Conservation (phyloP, 2,329 filamentous ascomycete species). For the Aphanocladium album region DNA sequence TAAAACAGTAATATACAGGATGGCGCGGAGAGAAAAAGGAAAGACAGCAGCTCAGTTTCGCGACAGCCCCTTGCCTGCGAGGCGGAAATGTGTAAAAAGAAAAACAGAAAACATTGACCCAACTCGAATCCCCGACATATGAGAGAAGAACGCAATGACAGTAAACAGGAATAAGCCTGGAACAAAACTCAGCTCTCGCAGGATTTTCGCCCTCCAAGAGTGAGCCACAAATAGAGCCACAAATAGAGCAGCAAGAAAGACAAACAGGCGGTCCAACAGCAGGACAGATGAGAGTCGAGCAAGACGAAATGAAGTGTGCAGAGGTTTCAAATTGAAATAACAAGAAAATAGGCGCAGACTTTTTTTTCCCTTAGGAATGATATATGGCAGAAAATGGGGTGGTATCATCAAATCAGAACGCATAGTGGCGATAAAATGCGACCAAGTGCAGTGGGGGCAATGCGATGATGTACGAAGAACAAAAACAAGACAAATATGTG, state of each 20-base stretch:
- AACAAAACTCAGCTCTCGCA: neutral
- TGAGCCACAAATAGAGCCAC: conserved; percentile 1
- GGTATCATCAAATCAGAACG: conserved; percentile 16
- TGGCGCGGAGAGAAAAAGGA: conserved; percentile 23
- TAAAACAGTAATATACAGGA: conserved; percentile 52
- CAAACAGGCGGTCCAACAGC: neutral
- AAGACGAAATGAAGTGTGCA: conserved; percentile 21
- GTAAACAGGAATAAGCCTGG: conserved; percentile 3
- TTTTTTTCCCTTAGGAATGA: conserved; percentile 9
- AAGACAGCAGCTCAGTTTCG: conserved; percentile 5
- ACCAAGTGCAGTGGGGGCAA: conserved; percentile 8
- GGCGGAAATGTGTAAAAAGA: conserved; percentile 3
- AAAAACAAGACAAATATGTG: conserved; percentile 27
- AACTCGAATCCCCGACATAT: conserved; percentile 6
- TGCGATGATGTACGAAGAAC: conserved; percentile 12
- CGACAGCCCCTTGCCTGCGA: conserved; percentile 9
- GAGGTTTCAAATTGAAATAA: neutral
- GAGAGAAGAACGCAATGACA: neutral
- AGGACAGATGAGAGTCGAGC: neutral
- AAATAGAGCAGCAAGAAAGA: conserved; percentile 1
- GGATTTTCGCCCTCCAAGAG: neutral
- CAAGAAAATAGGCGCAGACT: conserved; percentile 9
- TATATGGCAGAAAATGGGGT: conserved; percentile 19
- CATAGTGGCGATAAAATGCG: conserved; percentile 9
- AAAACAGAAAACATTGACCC: conserved; percentile 3